Evolutionary conservation across 73 alveolate species (phyloP), one percentile per base, ranked within the genome.

Genomic region (Tetrahymena elliotti): DNA sequence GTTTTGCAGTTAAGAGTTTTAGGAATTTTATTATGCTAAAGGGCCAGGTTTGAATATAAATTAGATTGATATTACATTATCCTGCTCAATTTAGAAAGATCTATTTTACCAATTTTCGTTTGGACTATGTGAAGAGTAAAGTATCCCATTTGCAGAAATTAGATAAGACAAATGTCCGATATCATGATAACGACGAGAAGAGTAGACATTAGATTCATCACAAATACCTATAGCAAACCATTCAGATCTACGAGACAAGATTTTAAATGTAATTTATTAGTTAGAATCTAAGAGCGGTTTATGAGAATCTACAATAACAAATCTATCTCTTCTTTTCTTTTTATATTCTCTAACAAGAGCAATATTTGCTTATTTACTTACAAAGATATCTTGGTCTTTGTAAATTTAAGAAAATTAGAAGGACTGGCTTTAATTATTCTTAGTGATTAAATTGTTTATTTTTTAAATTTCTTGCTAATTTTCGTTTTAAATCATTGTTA

Each of bases 191-290:
- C 93, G 93, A 53, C 93, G 93, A 11, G 40, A 22, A 22, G 83
- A 88, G 84, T 94, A 53, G n/a, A 94, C 93, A 20, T 88, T 35
- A 18, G 96, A 47, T 33, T 40, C 92, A 24, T 94, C 96, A 38
- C 93, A 38, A 31, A 94, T 84, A 15, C 96, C 96, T 1, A 94
- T 94, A 20, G 96, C 96, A 94, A 84, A 94, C 96, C 96, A 94
- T 6, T 93, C 92, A 1, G 94, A 94, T 88, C 96, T 94, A 38
- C 83, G 53, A 36, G 33, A 35, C 35, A 84, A 18, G 22, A 15
- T 34, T 83, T 24, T 83, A 13, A 35, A 5, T 15, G 93, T 84
- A 94, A 84, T 84, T 20, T 35, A 31, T 94, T 88, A 53, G 92
- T 94, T 84, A 22, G 41, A 5, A 27, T 84, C 92, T 41, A 34